Evolutionary conservation across 1,284 basidiomycete species (phyloP).

Genomic region (Fistulina hepatica): DNA sequence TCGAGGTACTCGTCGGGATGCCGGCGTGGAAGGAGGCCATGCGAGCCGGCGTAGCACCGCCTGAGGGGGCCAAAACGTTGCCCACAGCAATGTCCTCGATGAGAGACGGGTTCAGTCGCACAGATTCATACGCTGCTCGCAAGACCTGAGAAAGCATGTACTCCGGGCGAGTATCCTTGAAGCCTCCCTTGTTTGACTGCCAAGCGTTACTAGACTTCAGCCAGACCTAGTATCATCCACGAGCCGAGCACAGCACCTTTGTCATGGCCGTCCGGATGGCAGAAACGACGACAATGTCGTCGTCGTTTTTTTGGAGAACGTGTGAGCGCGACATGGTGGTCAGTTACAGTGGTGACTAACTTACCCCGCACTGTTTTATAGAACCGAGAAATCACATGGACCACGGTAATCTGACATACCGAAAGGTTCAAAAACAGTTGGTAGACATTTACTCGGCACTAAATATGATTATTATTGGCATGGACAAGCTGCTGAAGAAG

Average conservation of each 20-base stretch:
- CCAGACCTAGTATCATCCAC: no score
- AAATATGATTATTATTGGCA: no score
- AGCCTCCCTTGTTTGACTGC: constrained; percentile 82
- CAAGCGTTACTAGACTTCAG: constrained; percentile 5
- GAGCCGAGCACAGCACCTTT: constrained; percentile 52
- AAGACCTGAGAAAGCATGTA: constrained; percentile 81
- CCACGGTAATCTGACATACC: no score
- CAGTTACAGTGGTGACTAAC: no score
- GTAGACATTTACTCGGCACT: no score
- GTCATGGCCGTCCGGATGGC: constrained; percentile 87
- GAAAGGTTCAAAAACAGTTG: no score
- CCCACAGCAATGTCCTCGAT: constrained; percentile 90
- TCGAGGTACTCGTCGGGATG: constrained; percentile 70
- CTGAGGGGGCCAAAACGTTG: constrained; percentile 88
- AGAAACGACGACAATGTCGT: constrained; percentile 87
- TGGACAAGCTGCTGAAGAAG: no score
- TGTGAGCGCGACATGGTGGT: constrained; percentile 15
- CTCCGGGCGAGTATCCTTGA: constrained; percentile 89
- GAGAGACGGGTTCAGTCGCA: constrained; percentile 65
- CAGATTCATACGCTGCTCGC: constrained; percentile 56
- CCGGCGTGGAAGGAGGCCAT: constrained; percentile 93
- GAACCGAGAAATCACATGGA: no score
- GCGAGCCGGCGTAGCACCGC: constrained; percentile 83
- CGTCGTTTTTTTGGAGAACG: constrained; percentile 34
- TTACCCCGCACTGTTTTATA: no score